Evolutionary conservation across 1,284 basidiomycete species (phyloP), one percentile per base, ranked within the genome.

Genomic region (Leccinum pachyderme): DNA sequence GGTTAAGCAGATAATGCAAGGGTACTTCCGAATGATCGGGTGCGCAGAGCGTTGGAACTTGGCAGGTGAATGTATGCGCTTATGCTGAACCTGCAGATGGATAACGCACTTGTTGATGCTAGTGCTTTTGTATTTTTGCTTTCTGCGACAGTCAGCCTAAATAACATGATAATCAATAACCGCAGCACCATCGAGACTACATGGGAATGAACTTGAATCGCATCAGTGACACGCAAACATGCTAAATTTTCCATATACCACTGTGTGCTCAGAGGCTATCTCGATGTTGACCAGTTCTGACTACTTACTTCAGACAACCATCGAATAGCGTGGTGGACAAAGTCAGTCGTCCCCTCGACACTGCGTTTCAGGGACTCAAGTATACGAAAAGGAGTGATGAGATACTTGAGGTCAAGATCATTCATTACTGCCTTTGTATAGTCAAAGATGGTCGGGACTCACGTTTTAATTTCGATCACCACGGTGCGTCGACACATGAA

Each of bases 111-210:
- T 97, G 7, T 78, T 96, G 56, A 95, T 91, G 0, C 71, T 18
- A 98, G 4, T 98, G 97, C 73, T 93, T 98, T 75, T 98, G 57
- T 95, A 98, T 71, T 95, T 90, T 46, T 96, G 93, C 93, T 95
- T 91, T 76, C 75, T 90, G 4, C 81, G 89, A 71, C 82, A 90
- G 61, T 93, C 91, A 77, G 78, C 75, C 2, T 18, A 18, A 18
- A 18, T 18, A 18, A 18, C 18, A 18, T 18, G 18, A 18, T 18
- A 18, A 18, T 18, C 18, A 18, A 18, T 18, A 18, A 18, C 18
- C 18, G 18, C 18, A 18, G 18, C 18, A 18, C 18, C 18, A 18
- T 18, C 18, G 18, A 18, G 18, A 18, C 18, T 18, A 18, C 18
- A 18, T 18, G 18, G 18, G 18, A 18, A 18, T 18, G 18, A 18